Evolutionary conservation across 768 basidiomycete genomes (phyloP), one percentile per base, ranked within the genome.

Genomic region (Podaxis rugospora): DNA sequence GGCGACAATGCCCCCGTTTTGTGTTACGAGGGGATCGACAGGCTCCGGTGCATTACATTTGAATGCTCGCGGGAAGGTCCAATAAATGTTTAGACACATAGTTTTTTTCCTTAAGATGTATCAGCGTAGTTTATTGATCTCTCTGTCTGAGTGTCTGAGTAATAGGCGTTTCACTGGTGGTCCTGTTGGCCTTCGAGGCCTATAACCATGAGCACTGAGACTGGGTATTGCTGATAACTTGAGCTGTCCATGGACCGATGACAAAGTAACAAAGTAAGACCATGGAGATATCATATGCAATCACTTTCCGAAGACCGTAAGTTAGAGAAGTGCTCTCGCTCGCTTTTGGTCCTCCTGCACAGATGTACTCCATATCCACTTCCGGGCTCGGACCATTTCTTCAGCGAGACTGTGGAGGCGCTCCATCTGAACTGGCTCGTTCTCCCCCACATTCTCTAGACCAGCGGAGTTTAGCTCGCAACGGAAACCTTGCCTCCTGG

Each of bases 31-130:
- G 4, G 72, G 72, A 58, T 72, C 73, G 11, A 65, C 25, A 13
- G 64, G 55, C 25, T 72, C 71, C 36, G 67, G 65, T 9, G 69
- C 52, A 42, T 72, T 74, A 42, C 71, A 70, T 63, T 73, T 75
- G 5, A 65, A 13, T 37, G 66, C 65, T 51, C 60, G 65, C 37
- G 9, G 9, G 37, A 51, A 28, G 65, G 50, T 28, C 62, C 56
- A 14, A 56, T 50, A 5, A 25, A 62, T 3, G 62, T 49, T 62
- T 49, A 36, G 63, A 39, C n/a, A 60, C 46, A 6, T 49, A 51
- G 47, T 64, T 64, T 25, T 21, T 4, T 32, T 32, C 32, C 7
- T 9, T 32, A 32, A 32, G 32, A 32, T 32, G 32, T 32, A 32
- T 9, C 32, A 32, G 32, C 32, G 6, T 9, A 9, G 7, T 32